Conservation (phyloP, 306 rosid species). For the Pterocarpus santalinus region DNA sequence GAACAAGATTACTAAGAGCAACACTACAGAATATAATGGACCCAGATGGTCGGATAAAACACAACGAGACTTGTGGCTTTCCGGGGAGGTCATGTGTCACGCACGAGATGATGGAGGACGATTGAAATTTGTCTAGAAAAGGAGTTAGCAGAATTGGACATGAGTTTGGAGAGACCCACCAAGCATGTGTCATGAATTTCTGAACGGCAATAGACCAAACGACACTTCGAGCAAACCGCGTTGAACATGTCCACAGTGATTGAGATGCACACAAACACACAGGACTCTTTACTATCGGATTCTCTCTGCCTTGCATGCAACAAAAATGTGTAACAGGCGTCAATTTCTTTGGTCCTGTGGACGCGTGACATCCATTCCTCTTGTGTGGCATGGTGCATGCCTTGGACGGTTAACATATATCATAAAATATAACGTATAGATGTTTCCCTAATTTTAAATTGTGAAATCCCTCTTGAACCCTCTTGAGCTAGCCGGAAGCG, state of each 20-base stretch:
- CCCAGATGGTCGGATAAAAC: background rate
- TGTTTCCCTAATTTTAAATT: background rate
- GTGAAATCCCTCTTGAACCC: too few relatives aligned
- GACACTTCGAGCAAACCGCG: conserved; percentile 39
- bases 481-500: too few relatives aligned
- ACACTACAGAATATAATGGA: background rate
- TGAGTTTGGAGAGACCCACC: background rate
- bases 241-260: background rate
- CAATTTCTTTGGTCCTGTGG: background rate
- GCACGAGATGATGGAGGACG: background rate
- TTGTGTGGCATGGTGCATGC: background rate
- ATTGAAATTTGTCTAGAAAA: conserved; percentile 5
- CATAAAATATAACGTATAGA: background rate
- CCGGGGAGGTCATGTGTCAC: background rate
- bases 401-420: background rate
- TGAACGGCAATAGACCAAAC: conserved; percentile 16
- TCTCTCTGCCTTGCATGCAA: background rate
- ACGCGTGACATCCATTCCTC: conserved; percentile 22
- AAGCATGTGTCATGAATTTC: background rate
- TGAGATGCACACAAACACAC: background rate
- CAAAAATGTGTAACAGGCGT: conserved; percentile 35
- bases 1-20: background rate
- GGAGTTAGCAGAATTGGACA: background rate
- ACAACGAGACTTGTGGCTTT: conserved; percentile 2
- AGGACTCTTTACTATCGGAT: conserved; percentile 13